Percentiles rank a stretch among this genome's conserved stretches.
Conservation (phyloP, 2,329 filamentous ascomycete species). For the Teratosphaeria nubilosa region DNA sequence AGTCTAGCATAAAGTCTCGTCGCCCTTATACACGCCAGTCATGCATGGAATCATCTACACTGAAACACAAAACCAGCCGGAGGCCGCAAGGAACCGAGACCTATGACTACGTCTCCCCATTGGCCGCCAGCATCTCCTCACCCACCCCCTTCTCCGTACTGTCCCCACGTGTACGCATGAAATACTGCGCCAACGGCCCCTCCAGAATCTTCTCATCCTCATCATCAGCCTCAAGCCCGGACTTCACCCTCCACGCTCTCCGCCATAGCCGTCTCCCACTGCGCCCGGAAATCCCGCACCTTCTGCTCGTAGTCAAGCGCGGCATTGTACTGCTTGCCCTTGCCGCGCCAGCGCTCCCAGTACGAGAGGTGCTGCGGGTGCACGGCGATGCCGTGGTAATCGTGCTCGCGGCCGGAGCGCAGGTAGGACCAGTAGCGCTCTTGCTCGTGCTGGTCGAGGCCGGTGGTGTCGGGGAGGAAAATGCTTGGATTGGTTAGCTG, state of each 20-base stretch:
- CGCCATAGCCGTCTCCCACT: slow-evolving; percentile 47
- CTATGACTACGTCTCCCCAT: not conserved
- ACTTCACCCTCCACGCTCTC: slow-evolving; percentile 42
- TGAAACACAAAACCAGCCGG: too few relatives aligned
- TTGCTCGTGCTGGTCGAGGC: not conserved
- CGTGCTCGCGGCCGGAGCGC: slow-evolving; percentile 53
- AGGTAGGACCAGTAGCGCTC: slow-evolving; percentile 2
- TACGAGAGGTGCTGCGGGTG: slow-evolving; percentile 74
- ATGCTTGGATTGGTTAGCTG: not conserved
- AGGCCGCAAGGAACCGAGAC: not conserved
- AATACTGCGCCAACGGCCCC: slow-evolving; percentile 42
- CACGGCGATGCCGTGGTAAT: slow-evolving; percentile 85
- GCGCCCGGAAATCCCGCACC: slow-evolving; percentile 64
- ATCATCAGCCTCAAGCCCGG: slow-evolving; percentile 27
- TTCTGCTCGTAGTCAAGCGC: slow-evolving; percentile 69
- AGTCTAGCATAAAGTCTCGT: not conserved
- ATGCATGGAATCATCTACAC: not conserved
- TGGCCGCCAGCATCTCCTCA: not conserved
- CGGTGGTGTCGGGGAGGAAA: not conserved
- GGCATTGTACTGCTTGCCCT: slow-evolving; percentile 53
- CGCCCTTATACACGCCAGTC: not conserved
- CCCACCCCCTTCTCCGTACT: not conserved
- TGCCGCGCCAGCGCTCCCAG: slow-evolving; percentile 50
- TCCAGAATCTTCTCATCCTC: slow-evolving; percentile 38
- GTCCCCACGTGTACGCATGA: slow-evolving; percentile 37